Percentiles rank a stretch among this genome's conserved stretches.
phyloP scores from a whole-genome alignment of 495 filamentous ascomycete genomes.

The Aspergillus olivimuriae region DNA sequence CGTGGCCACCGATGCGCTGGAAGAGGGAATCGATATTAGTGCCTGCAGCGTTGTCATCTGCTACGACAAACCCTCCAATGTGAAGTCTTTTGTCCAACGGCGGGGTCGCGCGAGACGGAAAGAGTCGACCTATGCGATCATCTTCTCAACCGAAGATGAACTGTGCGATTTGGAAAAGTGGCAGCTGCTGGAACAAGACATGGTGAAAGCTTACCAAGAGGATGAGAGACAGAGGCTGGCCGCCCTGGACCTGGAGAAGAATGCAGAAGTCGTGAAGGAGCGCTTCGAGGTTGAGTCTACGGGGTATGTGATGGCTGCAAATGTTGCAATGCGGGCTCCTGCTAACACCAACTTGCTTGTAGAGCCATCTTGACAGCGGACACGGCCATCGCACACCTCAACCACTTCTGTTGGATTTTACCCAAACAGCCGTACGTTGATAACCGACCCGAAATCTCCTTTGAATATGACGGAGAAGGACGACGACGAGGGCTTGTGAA shows the following conservation, averaged over 20 bases:
- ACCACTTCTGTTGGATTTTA: constrained; percentile 72
- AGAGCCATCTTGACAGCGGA: constrained; percentile 70
- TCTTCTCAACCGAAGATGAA: constrained; percentile 42
- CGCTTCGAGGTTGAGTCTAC: constrained; percentile 47
- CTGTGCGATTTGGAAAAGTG: constrained; percentile 42
- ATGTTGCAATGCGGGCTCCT: background rate
- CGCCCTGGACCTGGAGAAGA: constrained; percentile 43
- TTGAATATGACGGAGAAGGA: constrained; percentile 18
- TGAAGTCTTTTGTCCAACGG: constrained; percentile 86
- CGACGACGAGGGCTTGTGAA: constrained; percentile 41
- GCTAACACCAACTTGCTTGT: constrained; percentile 2
- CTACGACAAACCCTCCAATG: constrained; percentile 65
- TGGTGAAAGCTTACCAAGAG: constrained; percentile 70
- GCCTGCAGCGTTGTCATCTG: constrained; percentile 85
- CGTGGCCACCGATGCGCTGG: constrained; percentile 75
- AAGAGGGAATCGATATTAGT: constrained; percentile 89
- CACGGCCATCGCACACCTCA: constrained; percentile 65
- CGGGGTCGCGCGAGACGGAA: constrained; percentile 73
- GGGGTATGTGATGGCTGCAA: constrained; percentile 27
- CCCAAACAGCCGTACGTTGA: constrained; percentile 51
- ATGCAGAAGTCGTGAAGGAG: constrained; percentile 37
- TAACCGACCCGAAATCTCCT: constrained; percentile 42
- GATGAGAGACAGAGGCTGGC: constrained; percentile 50
- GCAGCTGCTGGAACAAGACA: constrained; percentile 58
- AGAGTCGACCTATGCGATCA: constrained; percentile 64